Conservation (phyloP, 768 basidiomycete genomes). For the Gymnopilus dilepis region DNA sequence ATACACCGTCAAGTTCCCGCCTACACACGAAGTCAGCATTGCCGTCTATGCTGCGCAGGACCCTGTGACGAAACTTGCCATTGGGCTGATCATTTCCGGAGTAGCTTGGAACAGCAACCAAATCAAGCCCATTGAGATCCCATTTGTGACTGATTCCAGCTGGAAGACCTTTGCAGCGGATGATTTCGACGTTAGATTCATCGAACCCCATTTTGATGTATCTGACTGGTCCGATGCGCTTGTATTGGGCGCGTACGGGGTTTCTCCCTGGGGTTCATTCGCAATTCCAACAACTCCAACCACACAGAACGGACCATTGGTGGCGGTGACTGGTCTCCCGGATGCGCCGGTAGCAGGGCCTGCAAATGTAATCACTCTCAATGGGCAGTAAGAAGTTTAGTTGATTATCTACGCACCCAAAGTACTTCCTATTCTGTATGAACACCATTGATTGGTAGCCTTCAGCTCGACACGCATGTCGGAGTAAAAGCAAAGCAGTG, state of each 20-base stretch:
- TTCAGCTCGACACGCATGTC: too few relatives aligned
- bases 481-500: too few relatives aligned
- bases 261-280: not conserved
- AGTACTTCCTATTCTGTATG: too few relatives aligned
- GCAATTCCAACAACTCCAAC: not conserved
- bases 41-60: conserved; percentile 15
- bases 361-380: conserved; percentile 2
- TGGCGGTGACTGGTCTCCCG: not conserved
- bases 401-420: too few relatives aligned
- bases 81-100: conserved; percentile 5
- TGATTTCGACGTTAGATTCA: not conserved
- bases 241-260: not conserved
- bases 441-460: too few relatives aligned
- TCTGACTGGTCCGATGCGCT: conserved; percentile 4
- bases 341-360: conserved; percentile 11
- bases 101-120: conserved; percentile 12
- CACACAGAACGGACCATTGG: not conserved
- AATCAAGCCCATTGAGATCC: not conserved
- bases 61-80: not conserved
- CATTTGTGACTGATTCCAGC: conserved; percentile 1
- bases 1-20: conserved; percentile 12
- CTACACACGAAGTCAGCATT: conserved; percentile 4
- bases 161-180: conserved; percentile 3
- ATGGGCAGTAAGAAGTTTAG: too few relatives aligned
- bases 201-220: not conserved